Evolutionary conservation across 78 protist genomes (phyloP).

Genomic region (Bigelowiella natans): DNA sequence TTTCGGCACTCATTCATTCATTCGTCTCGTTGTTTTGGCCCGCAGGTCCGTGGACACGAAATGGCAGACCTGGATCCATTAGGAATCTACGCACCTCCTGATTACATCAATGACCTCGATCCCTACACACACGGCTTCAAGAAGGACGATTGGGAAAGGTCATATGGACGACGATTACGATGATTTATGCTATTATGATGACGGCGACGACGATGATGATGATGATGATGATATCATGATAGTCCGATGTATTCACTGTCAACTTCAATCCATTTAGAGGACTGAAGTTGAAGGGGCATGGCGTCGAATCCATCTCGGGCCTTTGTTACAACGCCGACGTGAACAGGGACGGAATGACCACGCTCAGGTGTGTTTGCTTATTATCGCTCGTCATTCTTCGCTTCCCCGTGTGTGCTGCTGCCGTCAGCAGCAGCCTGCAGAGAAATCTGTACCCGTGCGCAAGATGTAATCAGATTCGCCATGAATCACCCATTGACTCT

Average conservation of each 20-base stretch:
- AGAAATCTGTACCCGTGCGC: too few species aligned
- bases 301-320: not conserved
- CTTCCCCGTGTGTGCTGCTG: too few species aligned
- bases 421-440: too few species aligned
- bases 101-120: not conserved
- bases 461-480: too few species aligned
- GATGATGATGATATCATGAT: too few species aligned
- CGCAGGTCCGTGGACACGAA: not conserved
- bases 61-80: not conserved
- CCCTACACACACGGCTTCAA: not conserved
- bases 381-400: too few species aligned
- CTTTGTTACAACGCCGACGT: not conserved
- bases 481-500: too few species aligned
- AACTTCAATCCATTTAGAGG: too few species aligned
- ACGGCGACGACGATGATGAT: too few species aligned
- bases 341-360: not conserved
- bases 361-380: not conserved
- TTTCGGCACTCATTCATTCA: not conserved
- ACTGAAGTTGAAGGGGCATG: not conserved
- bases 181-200: too few species aligned
- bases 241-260: too few species aligned
- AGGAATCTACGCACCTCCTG: not conserved
- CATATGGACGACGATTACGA: too few species aligned
- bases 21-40: not conserved
- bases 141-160: not conserved